Percentiles rank a stretch among this genome's conserved stretches.
Conservation (phyloP, 768 basidiomycete species). For the Pisolithus sp. region DNA sequence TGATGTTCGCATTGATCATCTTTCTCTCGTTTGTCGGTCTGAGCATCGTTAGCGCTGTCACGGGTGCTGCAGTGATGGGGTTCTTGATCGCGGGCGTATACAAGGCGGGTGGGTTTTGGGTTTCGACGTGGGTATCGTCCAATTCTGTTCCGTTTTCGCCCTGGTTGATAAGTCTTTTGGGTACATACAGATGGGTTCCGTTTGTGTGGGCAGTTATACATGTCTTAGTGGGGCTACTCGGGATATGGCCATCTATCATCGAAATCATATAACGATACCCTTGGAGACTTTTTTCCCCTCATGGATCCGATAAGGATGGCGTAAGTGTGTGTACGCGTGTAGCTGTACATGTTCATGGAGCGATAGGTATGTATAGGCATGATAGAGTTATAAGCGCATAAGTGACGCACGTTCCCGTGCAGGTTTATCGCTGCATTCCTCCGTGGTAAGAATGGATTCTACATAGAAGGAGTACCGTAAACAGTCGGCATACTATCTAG, state of each 20-base stretch:
- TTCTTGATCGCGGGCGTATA: constrained; percentile 36
- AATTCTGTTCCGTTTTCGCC: not conserved
- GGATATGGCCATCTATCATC: constrained; percentile 38
- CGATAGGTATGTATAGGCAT: too few relatives aligned
- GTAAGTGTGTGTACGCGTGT: too few relatives aligned
- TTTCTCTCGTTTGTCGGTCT: constrained; percentile 28
- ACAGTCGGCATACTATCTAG: too few relatives aligned
- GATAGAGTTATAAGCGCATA: too few relatives aligned
- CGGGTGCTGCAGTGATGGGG: constrained; percentile 34
- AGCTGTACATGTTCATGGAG: too few relatives aligned
- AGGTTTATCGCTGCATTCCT: too few relatives aligned
- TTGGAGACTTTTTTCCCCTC: not conserved
- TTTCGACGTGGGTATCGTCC: constrained; percentile 33
- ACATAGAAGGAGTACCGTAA: too few relatives aligned
- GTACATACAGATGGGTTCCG: constrained; percentile 33
- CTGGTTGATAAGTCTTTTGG: not conserved
- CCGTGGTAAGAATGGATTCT: too few relatives aligned
- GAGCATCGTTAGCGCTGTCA: constrained; percentile 33
- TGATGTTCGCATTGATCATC: constrained; percentile 37
- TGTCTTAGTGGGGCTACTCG: constrained; percentile 34
- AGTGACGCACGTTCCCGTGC: too few relatives aligned
- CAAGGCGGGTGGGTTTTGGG: constrained; percentile 30
- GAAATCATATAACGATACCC: constrained; percentile 29
- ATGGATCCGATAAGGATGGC: not conserved
- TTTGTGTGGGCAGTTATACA: constrained; percentile 38